phyloP scores from a whole-genome alignment of 805 yeast genomes.

The Wickerhamiella domercqiae region DNA sequence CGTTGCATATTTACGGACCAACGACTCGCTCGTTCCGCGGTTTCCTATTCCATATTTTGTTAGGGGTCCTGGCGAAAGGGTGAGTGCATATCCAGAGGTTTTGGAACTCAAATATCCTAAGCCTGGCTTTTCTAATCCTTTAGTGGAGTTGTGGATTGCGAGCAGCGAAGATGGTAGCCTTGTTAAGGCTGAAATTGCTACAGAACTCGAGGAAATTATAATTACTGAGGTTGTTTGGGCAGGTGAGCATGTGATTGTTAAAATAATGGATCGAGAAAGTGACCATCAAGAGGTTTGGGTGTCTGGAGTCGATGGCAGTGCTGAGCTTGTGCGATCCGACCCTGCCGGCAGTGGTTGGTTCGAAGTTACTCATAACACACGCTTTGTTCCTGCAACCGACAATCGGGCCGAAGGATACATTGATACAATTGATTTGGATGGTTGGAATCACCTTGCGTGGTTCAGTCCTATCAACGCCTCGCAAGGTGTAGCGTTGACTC shows the following conservation, averaged over 20 bases:
- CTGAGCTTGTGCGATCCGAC: constrained; percentile 3
- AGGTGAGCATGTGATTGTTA: constrained; percentile 38
- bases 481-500: constrained; percentile 35
- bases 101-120: constrained; percentile 63
- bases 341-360: constrained; percentile 48
- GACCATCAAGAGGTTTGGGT: constrained; percentile 46
- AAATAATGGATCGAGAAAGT: constrained; percentile 50
- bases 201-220: constrained; percentile 26
- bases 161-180: too few species aligned
- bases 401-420: constrained; percentile 58
- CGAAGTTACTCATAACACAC: constrained; percentile 54
- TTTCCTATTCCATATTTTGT: constrained; percentile 57
- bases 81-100: constrained; percentile 40
- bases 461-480: constrained; percentile 54
- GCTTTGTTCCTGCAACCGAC: constrained; percentile 38
- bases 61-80: neutral
- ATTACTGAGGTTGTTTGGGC: constrained; percentile 64
- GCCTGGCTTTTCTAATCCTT: constrained; percentile 65
- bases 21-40: constrained; percentile 60
- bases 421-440: constrained; percentile 38
- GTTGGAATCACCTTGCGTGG: constrained; percentile 66
- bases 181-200: constrained; percentile 19
- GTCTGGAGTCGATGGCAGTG: constrained; percentile 26
- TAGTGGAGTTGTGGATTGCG: constrained; percentile 38
- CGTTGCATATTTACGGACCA: constrained; percentile 48